Evolutionary conservation across 2,329 filamentous ascomycete species (phyloP), one percentile per base, ranked within the genome.

Genomic region (Aotearoamyces nothofagi): DNA sequence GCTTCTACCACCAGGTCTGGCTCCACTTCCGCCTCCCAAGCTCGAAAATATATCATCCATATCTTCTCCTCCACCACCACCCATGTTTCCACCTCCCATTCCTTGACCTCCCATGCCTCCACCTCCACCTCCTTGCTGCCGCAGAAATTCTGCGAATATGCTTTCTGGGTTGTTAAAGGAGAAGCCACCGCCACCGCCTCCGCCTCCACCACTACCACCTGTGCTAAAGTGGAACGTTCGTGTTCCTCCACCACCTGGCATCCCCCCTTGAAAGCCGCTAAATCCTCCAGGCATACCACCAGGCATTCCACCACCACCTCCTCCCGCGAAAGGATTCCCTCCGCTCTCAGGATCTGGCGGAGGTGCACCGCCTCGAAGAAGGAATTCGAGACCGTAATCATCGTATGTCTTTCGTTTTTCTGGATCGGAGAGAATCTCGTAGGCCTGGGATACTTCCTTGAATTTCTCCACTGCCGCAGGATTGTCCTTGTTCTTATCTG

Each of bases 361-460:
- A 17, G 81, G 72, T 6, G 69, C 62, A 16, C 82, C 84, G 27
- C 86, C 86, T 27, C 78, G 77, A 17, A 92, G 65, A 29, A 98
- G 67, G 58, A 87, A 93, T 46, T 96, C 90, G 36, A 96, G 76
- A 37, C 90, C 90, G 54, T 77, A 94, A 50, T 87, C 77, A 52
- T 98, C 90, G 53, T 98, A 98, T 23, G 77, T 76, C 55, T 92
- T 90, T 47, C 90, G 78, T 59, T 96, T 98, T 52, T 96, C 86
- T 35, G 87, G 86, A 47, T 98, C 90, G 36, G 83, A 92, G 3
- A 98, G 74, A 43, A 98, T 92, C 58, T 98, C 90, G 60, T 94
- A 98, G 33, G 90, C 90, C 59, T 96, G 86, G 1, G 84, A 93
- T 39, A 84, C 80, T 54, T 96, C 90, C 60, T 98, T 98, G 66